Evolutionary conservation across 2,329 filamentous ascomycete species (phyloP).

Genomic region (Zarea fungicola): DNA sequence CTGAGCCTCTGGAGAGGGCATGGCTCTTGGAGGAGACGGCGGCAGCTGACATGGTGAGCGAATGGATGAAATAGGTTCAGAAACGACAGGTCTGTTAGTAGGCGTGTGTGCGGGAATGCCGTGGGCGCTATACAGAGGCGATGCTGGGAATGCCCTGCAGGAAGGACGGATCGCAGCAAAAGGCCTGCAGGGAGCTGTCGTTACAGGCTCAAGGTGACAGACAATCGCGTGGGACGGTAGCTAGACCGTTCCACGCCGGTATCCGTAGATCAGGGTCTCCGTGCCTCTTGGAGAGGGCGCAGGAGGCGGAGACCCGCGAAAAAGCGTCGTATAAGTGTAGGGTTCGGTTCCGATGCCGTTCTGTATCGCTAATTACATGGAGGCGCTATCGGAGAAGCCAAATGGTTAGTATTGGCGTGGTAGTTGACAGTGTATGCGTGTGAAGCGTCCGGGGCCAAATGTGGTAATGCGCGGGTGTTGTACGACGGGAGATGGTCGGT

Average conservation of each 20-base stretch:
- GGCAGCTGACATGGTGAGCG: slow-evolving; percentile 53
- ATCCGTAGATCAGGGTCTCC: slow-evolving; percentile 25
- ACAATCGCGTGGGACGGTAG: slow-evolving; percentile 31
- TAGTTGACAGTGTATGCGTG: background rate
- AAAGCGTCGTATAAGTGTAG: background rate
- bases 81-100: background rate
- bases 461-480: slow-evolving; percentile 1
- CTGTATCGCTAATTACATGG: slow-evolving; percentile 10
- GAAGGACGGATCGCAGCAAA: slow-evolving; percentile 16
- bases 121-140: slow-evolving; percentile 16
- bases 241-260: slow-evolving; percentile 36
- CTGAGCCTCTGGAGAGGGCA: slow-evolving; percentile 54
- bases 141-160: slow-evolving; percentile 20
- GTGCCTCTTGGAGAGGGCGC: slow-evolving; percentile 20
- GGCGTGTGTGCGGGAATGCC: slow-evolving; percentile 8
- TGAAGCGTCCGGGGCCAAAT: background rate
- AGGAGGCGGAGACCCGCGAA: slow-evolving; percentile 23
- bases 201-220: slow-evolving; percentile 17
- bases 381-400: slow-evolving; percentile 3
- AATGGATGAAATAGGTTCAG: slow-evolving; percentile 24
- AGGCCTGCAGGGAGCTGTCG: slow-evolving; percentile 18
- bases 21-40: slow-evolving; percentile 53
- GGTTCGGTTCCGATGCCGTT: background rate
- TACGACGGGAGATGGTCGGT: slow-evolving; percentile 5
- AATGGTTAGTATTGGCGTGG: background rate